phyloP scores from a whole-genome alignment of 1,139 yeast species.

The Yamadazyma oceani region DNA sequence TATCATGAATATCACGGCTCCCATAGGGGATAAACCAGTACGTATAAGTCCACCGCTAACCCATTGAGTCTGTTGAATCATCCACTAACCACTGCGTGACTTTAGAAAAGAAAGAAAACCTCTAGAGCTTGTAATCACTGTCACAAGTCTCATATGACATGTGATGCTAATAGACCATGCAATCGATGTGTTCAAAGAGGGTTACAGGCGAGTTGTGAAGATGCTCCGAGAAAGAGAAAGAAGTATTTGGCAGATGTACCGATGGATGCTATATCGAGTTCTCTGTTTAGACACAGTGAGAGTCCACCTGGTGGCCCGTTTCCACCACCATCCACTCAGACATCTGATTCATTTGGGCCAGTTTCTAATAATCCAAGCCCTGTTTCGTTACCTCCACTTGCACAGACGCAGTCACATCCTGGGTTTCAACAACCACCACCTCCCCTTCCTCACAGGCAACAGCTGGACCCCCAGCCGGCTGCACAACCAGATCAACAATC shows the following conservation, averaged over 20 bases:
- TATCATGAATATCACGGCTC: too few relatives aligned
- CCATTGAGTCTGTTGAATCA: too few relatives aligned
- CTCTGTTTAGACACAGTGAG: not conserved
- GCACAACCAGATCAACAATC: constrained; percentile 3
- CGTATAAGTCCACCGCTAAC: too few relatives aligned
- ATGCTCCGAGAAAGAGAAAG: constrained; percentile 85
- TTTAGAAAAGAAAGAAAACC: constrained; percentile 54
- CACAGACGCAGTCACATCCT: constrained; percentile 1
- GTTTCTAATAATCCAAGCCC: not conserved
- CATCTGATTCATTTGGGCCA: not conserved
- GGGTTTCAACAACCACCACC: not conserved
- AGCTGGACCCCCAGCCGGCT: constrained; percentile 4
- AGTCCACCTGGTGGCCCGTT: constrained; percentile 1
- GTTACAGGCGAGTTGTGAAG: constrained; percentile 70
- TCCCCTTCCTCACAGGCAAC: constrained; percentile 5
- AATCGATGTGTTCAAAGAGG: constrained; percentile 73
- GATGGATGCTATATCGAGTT: constrained; percentile 4
- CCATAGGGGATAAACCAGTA: too few relatives aligned
- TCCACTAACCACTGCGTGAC: too few relatives aligned
- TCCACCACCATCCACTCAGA: too few relatives aligned
- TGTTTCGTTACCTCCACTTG: not conserved
- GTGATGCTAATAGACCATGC: constrained; percentile 83
- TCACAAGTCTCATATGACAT: constrained; percentile 83
- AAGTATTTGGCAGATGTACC: constrained; percentile 72
- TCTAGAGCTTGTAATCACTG: constrained; percentile 85